Base-by-base conservation (phyloP, 192 early-diverging fungal genomes). In the Linnemannia schmuckeri region DNA sequence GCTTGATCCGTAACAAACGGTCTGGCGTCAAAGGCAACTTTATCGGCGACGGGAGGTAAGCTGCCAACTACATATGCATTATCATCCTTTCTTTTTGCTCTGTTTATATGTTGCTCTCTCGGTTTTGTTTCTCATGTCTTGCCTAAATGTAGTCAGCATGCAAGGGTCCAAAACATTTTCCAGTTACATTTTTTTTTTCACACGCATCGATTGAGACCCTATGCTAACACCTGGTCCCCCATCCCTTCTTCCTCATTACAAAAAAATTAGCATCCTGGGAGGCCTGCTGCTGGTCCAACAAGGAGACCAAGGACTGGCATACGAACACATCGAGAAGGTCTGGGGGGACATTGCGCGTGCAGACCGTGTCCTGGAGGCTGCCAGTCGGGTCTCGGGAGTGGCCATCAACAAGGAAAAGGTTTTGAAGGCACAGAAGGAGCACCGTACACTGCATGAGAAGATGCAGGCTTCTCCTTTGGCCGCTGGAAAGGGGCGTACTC, bases 291-390 rank as follows among this genome's bases (percentile, higher is more conserved):
- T 91, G 20, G 73, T 91, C 13, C 33, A 81, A 4, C 38, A 44
- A 0, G 87, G 72, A 9, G 52, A 87, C 40, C 24, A 74, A n/a
- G 89, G 88, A 1, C 80, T 90, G 70, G 86, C 78, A 37, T 91
- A 89, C 46, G 90, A 89, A 75, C 80, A 91, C 61, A 80, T 79
- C 27, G 91, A 91, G 74, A 81, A 87, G 72, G 77, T 89, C 1
- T 91, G 85, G 81, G 91, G 91, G 0, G 89, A 91, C 72, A 81
- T 83, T 79, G 82, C 91, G 15, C 88, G 69, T 7, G 63, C 82
- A 38, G 85, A 88, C 40, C 61, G 83, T 42, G 88, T 91, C 20
- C 72, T 91, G 17, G 77, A 69, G 22, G 79, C 79, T 7, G 80
- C 80, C 69, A 79, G 86, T 69, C 72, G 57, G 4, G 77, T 87